Evolutionary conservation across 371 early-diverging fungal genomes (phyloP).

Genomic region (Syncephalastrum racemosum): DNA sequence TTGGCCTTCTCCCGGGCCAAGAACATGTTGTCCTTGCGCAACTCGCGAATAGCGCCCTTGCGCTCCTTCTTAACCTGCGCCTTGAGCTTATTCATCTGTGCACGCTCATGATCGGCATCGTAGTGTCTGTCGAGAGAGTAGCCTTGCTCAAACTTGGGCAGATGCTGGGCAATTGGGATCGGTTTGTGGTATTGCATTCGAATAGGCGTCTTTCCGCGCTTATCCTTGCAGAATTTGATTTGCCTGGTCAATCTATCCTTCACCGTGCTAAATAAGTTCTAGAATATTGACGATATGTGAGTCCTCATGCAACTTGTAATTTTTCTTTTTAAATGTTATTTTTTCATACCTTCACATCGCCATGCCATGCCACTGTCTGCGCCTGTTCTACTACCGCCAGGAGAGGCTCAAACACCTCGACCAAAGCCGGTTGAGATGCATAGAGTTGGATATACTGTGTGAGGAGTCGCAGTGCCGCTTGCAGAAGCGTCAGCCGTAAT

Average conservation of each 20-base stretch:
- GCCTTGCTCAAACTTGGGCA: constrained; percentile 89
- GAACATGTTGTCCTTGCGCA: constrained; percentile 92
- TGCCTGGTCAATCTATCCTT: constrained; percentile 52
- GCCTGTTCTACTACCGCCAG: constrained; percentile 37
- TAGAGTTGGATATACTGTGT: constrained; percentile 56
- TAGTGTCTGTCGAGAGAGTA: constrained; percentile 82
- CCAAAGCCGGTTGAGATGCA: constrained; percentile 56
- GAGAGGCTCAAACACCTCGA: constrained; percentile 60
- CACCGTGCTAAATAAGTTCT: constrained; percentile 24
- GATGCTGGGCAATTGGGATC: constrained; percentile 83
- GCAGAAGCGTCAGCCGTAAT: constrained; percentile 33
- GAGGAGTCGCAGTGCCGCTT: constrained; percentile 45
- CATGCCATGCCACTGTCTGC: constrained; percentile 26
- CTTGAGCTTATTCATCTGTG: constrained; percentile 74
- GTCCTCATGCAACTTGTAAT: not conserved
- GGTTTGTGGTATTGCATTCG: constrained; percentile 84
- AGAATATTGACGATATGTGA: not conserved
- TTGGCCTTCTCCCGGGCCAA: constrained; percentile 73
- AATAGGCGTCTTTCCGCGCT: constrained; percentile 67
- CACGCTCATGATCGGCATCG: constrained; percentile 77
- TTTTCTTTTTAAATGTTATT: not conserved
- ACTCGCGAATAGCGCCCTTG: constrained; percentile 92
- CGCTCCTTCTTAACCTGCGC: constrained; percentile 84
- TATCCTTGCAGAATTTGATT: constrained; percentile 56
- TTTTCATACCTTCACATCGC: constrained; percentile 29